Evolutionary conservation across 345 rosid genomes (phyloP).

Genomic region (Eucalyptus curtisii): DNA sequence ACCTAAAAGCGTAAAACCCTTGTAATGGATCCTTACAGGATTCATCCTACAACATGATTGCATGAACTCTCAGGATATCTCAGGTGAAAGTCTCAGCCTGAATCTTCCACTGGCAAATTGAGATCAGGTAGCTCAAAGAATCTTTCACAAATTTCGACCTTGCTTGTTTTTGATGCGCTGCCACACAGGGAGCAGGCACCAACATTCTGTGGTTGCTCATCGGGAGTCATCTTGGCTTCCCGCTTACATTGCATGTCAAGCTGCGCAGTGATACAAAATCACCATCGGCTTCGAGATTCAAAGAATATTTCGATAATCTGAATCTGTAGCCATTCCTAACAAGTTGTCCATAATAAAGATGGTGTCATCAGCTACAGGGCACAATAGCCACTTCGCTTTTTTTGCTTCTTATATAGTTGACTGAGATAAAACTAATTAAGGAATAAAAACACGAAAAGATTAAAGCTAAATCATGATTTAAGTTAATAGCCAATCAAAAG

Average conservation of each 20-base stretch:
- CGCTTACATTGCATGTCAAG: background rate
- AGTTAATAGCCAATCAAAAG: background rate
- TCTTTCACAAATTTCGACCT: background rate
- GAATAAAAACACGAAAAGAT: background rate
- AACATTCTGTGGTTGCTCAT: background rate
- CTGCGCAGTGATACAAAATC: background rate
- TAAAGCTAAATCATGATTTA: background rate
- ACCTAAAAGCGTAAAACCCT: background rate
- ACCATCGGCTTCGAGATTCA: background rate
- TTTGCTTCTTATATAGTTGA: background rate
- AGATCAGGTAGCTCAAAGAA: background rate
- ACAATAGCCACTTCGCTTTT: background rate
- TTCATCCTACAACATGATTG: background rate
- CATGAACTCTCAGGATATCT: background rate
- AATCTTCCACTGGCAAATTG: background rate
- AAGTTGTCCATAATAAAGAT: background rate
- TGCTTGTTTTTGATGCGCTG: background rate
- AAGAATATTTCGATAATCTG: background rate
- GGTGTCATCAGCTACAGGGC: background rate
- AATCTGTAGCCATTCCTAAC: background rate
- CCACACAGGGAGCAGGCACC: background rate
- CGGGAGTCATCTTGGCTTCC: background rate
- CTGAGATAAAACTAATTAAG: background rate
- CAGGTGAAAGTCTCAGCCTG: background rate
- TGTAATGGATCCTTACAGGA: background rate